Percentiles rank a stretch among this genome's conserved stretches.
These are phyloP conservation scores for Aspergillus arachidicola DNA, from an alignment of 2,329 filamentous ascomycete genomes.

Conservation along the genomic window DNA sequence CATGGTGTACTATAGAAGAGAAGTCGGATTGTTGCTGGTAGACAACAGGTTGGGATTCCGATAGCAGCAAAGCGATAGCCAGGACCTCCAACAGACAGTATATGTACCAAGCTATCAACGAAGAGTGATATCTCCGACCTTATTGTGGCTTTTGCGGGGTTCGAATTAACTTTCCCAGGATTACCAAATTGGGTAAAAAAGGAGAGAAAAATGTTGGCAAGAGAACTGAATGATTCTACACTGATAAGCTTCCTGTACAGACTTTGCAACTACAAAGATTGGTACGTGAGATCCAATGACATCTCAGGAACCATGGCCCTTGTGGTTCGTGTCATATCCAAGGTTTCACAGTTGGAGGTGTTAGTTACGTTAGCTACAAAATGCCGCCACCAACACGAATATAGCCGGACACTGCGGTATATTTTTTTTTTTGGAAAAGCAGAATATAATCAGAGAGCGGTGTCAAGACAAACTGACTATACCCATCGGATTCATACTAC, in stretches of 20 bases:
- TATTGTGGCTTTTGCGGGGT: neutral
- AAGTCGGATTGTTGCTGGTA: neutral
- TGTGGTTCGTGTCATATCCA: no score
- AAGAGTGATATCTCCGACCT: neutral
- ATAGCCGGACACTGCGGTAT: no score
- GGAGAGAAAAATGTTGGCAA: neutral
- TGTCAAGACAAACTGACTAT: no score
- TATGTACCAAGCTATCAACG: neutral
- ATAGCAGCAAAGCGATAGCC: neutral
- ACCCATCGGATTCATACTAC: no score
- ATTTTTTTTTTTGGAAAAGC: no score
- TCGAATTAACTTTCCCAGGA: neutral
- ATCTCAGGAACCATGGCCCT: neutral
- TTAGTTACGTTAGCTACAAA: neutral
- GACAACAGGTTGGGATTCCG: neutral
- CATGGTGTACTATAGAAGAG: neutral
- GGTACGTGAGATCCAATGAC: neutral
- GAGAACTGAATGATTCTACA: neutral
- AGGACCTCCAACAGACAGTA: neutral
- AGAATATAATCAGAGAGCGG: no score
- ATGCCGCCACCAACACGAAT: neutral
- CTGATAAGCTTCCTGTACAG: neutral
- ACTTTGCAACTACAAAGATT: neutral
- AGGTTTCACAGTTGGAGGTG: no score
- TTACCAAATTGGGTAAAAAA: slow-evolving; percentile 4